These are phyloP conservation scores for Polyporus tsugae DNA, from an alignment of 1,284 basidiomycete genomes.

Conservation along the genomic window DNA sequence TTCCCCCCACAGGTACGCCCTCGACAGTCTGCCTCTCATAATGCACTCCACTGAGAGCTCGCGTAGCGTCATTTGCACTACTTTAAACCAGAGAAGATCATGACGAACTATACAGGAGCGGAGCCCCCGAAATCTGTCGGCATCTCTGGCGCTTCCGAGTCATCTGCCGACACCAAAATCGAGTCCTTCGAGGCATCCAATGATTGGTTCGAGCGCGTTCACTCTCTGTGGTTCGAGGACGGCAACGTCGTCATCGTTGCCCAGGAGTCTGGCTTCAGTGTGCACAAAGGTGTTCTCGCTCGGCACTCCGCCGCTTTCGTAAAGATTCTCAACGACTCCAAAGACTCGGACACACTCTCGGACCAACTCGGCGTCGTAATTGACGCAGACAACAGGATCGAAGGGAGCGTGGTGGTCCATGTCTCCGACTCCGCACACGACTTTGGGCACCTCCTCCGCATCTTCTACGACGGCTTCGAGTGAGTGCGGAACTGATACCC, in stretches of 20 bases:
- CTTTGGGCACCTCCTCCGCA: constrained; percentile 5
- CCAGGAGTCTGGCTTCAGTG: constrained; percentile 6
- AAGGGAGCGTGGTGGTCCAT: constrained; percentile 1
- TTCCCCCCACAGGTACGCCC: too few species aligned
- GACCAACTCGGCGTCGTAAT: background rate
- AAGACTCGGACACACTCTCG: background rate
- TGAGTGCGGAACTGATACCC: background rate
- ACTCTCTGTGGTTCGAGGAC: constrained; percentile 19
- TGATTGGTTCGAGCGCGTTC: background rate
- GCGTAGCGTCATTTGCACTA: too few species aligned
- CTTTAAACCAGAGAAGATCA: background rate
- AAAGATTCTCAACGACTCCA: background rate
- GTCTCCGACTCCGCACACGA: constrained; percentile 3
- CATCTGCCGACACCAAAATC: background rate
- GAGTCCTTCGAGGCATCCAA: background rate
- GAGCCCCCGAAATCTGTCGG: background rate
- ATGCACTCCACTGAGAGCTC: too few species aligned
- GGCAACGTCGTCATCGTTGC: constrained; percentile 17
- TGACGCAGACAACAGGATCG: background rate
- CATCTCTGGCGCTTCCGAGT: background rate
- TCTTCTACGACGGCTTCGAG: background rate
- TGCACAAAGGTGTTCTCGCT: constrained; percentile 10
- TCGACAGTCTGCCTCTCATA: too few species aligned
- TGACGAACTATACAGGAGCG: background rate
- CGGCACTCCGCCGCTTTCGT: constrained; percentile 4